Base-by-base conservation (phyloP, 1,139 yeast genomes). In the Meyerozyma sp. region DNA sequence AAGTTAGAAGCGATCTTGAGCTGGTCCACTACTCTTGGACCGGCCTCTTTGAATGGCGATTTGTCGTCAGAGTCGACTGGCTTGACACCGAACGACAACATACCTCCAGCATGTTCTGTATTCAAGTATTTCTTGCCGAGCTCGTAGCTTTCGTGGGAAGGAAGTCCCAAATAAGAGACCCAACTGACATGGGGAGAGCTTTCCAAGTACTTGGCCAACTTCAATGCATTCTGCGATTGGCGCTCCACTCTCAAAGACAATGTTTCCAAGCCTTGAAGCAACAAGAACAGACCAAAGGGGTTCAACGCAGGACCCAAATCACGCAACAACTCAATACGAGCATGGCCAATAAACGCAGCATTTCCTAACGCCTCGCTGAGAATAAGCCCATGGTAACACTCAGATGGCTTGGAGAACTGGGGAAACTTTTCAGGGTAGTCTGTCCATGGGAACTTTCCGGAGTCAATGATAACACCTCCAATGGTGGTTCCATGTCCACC, bases 401-500 rank as follows among this genome's bases (percentile, higher is more conserved):
- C 95, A 40, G 93, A 80, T 37, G 98, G 97, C 62, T 85, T 66
- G 32, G 91, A 84, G 62, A 90, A 85, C 65, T 90, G 96, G 41
- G 97, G 96, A 75, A 75, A 91, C 65, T 84, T 87, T 61, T 83
- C 82, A 42, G 95, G 94, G 69, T 87, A 79, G 51, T 88, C 78
- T 48, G 77, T 73, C 93, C 96, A 93, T 56, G 93, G 94, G 76
- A 93, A 93, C 49, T 84, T 88, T 55, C 97, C 97, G 36, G 90
- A 79, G 65, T 87, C 97, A 43, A 93, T 77, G 52, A 93, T 76
- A 43, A 84, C 88, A 71, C 98, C 98, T 43, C 88, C 97, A 64
- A 93, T 83, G 42, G 97, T 87, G 47, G 90, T 90, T 61, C 98
- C 98, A 63, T 91, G 98, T 49, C 97, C 98, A 53, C 96, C 96